Evolutionary conservation across 331 rosid genomes (phyloP).

Genomic region (Rhamnella rubrinervis): DNA sequence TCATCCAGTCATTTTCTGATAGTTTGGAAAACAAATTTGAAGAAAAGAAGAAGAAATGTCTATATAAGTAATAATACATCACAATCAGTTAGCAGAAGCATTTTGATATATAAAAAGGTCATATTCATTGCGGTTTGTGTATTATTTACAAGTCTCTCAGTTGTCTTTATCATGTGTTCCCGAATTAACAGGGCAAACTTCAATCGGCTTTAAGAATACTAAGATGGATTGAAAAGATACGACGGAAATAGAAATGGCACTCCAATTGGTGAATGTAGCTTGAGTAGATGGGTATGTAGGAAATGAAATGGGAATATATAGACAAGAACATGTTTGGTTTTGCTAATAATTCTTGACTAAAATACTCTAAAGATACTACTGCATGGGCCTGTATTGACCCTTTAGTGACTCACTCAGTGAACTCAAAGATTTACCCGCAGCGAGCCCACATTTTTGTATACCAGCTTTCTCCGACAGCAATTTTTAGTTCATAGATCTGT

Average conservation of each 20-base stretch:
- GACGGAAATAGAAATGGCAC: not conserved
- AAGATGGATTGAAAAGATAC: not conserved
- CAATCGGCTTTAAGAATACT: no score
- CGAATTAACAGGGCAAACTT: no score
- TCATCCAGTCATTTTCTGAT: no score
- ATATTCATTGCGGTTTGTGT: no score
- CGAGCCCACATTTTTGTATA: conserved; percentile 19
- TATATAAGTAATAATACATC: no score
- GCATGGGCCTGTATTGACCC: conserved; percentile 40
- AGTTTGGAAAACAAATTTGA: no score
- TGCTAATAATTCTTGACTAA: conserved; percentile 16
- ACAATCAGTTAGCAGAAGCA: no score
- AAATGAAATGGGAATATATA: not conserved
- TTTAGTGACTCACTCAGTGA: conserved; percentile 35
- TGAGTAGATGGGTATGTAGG: no score
- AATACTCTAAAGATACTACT: not conserved
- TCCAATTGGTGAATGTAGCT: not conserved
- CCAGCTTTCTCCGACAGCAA: conserved; percentile 50
- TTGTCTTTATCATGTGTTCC: no score
- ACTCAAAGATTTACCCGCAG: conserved; percentile 16
- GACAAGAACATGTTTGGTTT: not conserved
- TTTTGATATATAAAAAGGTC: no score
- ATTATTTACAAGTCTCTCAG: no score
- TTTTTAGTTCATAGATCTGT: conserved; percentile 28
- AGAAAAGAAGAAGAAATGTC: no score